Conservation (phyloP, 345 rosid genomes). For the Adansonia digitata region DNA sequence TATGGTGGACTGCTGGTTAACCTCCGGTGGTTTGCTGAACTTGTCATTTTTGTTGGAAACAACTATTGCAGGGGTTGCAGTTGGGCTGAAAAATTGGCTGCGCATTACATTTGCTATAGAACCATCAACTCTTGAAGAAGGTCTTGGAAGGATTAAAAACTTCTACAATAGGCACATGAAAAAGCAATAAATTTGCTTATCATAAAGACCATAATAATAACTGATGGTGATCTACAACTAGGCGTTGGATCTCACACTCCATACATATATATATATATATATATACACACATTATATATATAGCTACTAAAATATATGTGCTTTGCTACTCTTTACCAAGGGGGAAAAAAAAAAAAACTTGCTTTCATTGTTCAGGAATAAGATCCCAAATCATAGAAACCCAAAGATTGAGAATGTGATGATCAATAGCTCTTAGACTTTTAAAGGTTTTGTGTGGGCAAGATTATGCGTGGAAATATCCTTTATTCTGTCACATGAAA, state of each 20-base stretch:
- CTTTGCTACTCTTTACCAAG: neutral
- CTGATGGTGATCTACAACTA: neutral
- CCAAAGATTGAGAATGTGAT: neutral
- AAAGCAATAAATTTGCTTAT: neutral
- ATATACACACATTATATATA: too few species aligned
- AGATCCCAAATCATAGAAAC: neutral
- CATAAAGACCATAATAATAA: neutral
- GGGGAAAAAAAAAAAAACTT: neutral
- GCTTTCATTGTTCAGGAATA: neutral
- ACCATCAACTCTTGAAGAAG: slow-evolving; percentile 57
- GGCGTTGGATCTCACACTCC: neutral
- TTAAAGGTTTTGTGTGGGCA: too few species aligned
- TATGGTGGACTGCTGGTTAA: neutral
- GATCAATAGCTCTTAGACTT: neutral
- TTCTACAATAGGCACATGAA: slow-evolving; percentile 65
- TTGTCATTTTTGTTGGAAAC: neutral
- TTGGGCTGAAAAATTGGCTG: slow-evolving; percentile 75
- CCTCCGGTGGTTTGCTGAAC: neutral
- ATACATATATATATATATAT: too few species aligned
- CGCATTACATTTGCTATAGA: slow-evolving; percentile 79
- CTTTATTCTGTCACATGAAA: too few species aligned
- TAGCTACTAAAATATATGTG: neutral
- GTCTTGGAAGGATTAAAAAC: slow-evolving; percentile 50
- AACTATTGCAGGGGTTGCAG: slow-evolving; percentile 61
- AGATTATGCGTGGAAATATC: too few species aligned